phyloP scores from a whole-genome alignment of 2,329 filamentous ascomycete genomes.

The Colletotrichum shisoi region DNA sequence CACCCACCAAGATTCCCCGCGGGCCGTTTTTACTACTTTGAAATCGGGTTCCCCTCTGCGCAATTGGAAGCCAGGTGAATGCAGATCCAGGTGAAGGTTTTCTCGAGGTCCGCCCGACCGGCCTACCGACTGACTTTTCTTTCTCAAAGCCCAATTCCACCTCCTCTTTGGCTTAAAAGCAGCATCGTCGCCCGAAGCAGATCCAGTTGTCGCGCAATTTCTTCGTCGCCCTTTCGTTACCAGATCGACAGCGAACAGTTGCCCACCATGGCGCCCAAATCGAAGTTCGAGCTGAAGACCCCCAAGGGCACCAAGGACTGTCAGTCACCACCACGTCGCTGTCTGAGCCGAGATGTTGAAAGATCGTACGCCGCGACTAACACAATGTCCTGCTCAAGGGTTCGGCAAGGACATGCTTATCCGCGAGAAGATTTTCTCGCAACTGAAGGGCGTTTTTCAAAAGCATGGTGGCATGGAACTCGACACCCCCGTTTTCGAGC shows the following conservation, averaged over 20 bases:
- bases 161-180: constrained; percentile 29
- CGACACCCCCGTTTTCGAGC: constrained; percentile 84
- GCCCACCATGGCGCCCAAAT: constrained; percentile 52
- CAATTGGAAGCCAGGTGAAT: constrained; percentile 38
- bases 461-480: constrained; percentile 81
- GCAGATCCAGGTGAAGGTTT: constrained; percentile 37
- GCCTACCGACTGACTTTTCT: constrained; percentile 39
- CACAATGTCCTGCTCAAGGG: constrained; percentile 53
- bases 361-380: constrained; percentile 31
- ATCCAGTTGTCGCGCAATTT: constrained; percentile 28
- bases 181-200: constrained; percentile 14
- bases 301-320: constrained; percentile 92
- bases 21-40: constrained; percentile 30
- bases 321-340: constrained; percentile 46
- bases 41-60: constrained; percentile 33
- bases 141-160: constrained; percentile 36
- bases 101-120: constrained; percentile 40
- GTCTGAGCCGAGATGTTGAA: constrained; percentile 25
- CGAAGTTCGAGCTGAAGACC: constrained; percentile 78
- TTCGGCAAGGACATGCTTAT: constrained; percentile 80
- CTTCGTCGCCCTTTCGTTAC: constrained; percentile 19
- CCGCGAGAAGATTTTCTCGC: constrained; percentile 79
- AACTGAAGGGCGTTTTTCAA: constrained; percentile 81
- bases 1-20: constrained; percentile 27
- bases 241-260: constrained; percentile 19